Conservation (phyloP, 345 rosid species). For the Garcia nutans region DNA sequence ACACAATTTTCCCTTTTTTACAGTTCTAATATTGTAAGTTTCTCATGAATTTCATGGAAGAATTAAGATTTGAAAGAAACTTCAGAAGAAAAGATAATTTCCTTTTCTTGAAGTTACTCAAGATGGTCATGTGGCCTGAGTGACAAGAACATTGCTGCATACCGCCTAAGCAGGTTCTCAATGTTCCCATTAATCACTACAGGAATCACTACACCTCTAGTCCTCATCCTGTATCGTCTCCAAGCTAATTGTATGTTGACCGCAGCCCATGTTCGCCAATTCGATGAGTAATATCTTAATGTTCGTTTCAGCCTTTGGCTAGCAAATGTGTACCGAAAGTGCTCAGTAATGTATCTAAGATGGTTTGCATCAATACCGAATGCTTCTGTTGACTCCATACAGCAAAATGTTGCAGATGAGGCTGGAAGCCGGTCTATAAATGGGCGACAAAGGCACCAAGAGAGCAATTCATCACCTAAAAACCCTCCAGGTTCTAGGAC, state of each 20-base stretch:
- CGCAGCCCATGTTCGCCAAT: conserved; percentile 71
- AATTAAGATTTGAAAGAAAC: background rate
- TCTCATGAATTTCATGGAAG: background rate
- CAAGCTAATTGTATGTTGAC: conserved; percentile 63
- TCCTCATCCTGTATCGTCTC: conserved; percentile 46
- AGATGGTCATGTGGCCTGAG: conserved; percentile 66
- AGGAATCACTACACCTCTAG: conserved; percentile 29
- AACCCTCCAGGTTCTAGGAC: conserved; percentile 54
- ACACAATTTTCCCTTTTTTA: too few species aligned
- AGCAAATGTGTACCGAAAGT: conserved; percentile 57
- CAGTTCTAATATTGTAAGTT: background rate
- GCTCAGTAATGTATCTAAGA: conserved; percentile 51
- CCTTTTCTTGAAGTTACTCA: conserved; percentile 29
- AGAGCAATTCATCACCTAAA: conserved; percentile 59
- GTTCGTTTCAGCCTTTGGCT: conserved; percentile 47
- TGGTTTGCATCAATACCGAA: conserved; percentile 45
- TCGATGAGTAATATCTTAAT: conserved; percentile 58
- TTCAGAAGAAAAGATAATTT: background rate
- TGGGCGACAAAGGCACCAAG: conserved; percentile 63
- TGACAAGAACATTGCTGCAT: conserved; percentile 66
- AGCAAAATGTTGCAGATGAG: conserved; percentile 55
- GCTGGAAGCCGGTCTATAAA: conserved; percentile 51
- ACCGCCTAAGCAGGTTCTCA: conserved; percentile 37
- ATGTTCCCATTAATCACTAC: conserved; percentile 23
- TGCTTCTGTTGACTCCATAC: conserved; percentile 47